phyloP scores from a whole-genome alignment of 805 yeast genomes.

The Jamesozyma lodderae region DNA sequence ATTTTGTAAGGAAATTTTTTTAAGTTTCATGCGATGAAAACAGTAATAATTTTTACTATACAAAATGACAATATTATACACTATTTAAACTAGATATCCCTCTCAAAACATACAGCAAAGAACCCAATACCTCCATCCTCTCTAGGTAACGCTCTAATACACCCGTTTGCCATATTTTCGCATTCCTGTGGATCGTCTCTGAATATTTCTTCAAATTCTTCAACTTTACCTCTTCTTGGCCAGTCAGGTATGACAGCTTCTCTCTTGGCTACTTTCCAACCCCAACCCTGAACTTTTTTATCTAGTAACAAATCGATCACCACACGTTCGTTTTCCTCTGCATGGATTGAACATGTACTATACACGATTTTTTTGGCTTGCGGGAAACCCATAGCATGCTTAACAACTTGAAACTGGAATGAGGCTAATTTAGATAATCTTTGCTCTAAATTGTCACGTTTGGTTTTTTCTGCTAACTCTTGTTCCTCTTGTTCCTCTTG shows the following conservation, averaged over 20 bases:
- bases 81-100: conserved; percentile 5
- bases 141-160: conserved; percentile 76
- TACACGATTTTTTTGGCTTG: conserved; percentile 70
- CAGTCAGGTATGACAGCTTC: conserved; percentile 68
- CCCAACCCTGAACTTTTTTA: conserved; percentile 47
- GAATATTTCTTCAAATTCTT: conserved; percentile 52
- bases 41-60: too few species aligned
- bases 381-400: conserved; percentile 81
- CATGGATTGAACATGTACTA: conserved; percentile 92
- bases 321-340: conserved; percentile 89
- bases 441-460: conserved; percentile 36
- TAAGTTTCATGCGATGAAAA: too few species aligned
- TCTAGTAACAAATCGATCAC: conserved; percentile 71
- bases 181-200: conserved; percentile 38
- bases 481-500: conserved; percentile 32
- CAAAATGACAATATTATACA: too few species aligned
- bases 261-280: conserved; percentile 65
- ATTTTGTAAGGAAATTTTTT: too few species aligned
- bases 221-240: conserved; percentile 74
- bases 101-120: conserved; percentile 85
- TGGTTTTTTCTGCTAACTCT: conserved; percentile 12
- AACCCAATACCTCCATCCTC: conserved; percentile 98
- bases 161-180: conserved; percentile 64
- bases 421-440: conserved; percentile 61
- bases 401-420: conserved; percentile 81